Base-by-base conservation (phyloP, 108 stramenopile species). In the Tribonema minus region DNA sequence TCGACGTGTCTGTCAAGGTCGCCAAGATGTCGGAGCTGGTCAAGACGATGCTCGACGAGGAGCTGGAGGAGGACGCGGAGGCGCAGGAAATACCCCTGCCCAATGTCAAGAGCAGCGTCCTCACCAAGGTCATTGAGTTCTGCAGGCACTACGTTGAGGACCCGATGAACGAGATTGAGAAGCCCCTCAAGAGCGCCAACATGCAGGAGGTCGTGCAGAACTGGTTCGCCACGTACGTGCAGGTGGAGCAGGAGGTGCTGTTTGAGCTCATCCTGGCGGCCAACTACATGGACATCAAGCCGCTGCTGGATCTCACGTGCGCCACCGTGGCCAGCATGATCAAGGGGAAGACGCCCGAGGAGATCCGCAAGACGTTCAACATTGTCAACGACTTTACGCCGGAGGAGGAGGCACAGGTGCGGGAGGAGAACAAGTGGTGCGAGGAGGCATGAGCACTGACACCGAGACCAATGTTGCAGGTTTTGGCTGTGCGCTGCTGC, bases 341-440 rank as follows among this genome's bases (percentile, higher is more conserved):
- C 87, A 96, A 96, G 91, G 82, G 80, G 26, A 98, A 98, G 88
- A 95, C 95, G 4, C 95, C 98, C 2, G 98, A 98, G 81, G 98
- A 98, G 73, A 96, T 99, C 82, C 91, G 98, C 36, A 86, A 89
- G 64, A 94, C 92, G 28, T 99, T 99, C 88, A 96, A 96, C 86
- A 97, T 99, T 83, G 90, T 90, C 63, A 98, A 98, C 85, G 97
- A 98, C 84, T 98, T 99, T 86, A 93, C 95, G 61, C 98, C 97
- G 1, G 98, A 98, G 78, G 97, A 99, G 76, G 98, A 99, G 90
- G 95, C 96, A 25, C 96, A 95, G 86, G 97, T 99, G 6, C 89
- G 96, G 40, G 97, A 98, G 84, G 97, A 99, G 90, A 99, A 99
- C 90, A 97, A 98, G 87, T 99, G 98, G 98, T 96, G 95, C 67